Percentiles rank a stretch among this genome's conserved stretches.
These are phyloP conservation scores for Eleusine indica DNA, from an alignment of 176 grass and related monocot genomes.

Conservation along the genomic window DNA sequence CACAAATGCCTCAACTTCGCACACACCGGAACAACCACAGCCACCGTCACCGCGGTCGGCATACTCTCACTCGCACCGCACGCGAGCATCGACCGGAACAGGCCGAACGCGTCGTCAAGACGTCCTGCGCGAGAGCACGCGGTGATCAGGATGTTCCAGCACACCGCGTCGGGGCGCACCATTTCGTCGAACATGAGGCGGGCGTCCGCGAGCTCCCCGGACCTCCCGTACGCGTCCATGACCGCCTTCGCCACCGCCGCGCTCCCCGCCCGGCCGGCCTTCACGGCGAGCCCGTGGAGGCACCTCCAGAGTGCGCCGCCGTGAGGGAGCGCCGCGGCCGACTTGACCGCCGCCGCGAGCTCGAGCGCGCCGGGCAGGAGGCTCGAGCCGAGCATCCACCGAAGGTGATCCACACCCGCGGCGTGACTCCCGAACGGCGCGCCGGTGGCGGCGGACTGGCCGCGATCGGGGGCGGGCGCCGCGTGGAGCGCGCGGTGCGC, in stretches of 20 bases:
- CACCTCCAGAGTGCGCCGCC: slow-evolving; percentile 21
- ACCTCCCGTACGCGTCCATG: slow-evolving; percentile 66
- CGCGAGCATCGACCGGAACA: slow-evolving; percentile 54
- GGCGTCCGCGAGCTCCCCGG: slow-evolving; percentile 36
- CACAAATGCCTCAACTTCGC: slow-evolving; percentile 41
- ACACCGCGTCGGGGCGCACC: slow-evolving; percentile 47
- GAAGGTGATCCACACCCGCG: slow-evolving; percentile 20
- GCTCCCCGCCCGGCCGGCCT: slow-evolving; percentile 25
- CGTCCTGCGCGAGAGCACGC: slow-evolving; percentile 41
- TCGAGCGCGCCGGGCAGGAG: slow-evolving; percentile 51
- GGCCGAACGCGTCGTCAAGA: slow-evolving; percentile 20
- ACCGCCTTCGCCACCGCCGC: slow-evolving; percentile 54
- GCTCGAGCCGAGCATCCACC: slow-evolving; percentile 26
- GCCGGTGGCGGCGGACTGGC: slow-evolving; percentile 29
- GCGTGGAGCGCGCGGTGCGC: slow-evolving; percentile 42
- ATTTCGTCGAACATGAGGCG: slow-evolving; percentile 61
- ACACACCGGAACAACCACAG: slow-evolving; percentile 53
- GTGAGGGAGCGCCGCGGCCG: slow-evolving; percentile 18
- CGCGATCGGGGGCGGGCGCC: slow-evolving; percentile 43
- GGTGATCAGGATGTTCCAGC: slow-evolving; percentile 69
- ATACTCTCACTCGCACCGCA: slow-evolving; percentile 1
- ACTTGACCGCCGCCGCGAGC: slow-evolving; percentile 60
- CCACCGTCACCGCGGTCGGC: slow-evolving; percentile 58
- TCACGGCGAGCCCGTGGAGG: slow-evolving; percentile 62
- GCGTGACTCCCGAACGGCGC: slow-evolving; percentile 35